Evolutionary conservation across 768 basidiomycete genomes (phyloP).

Genomic region (Suillus bovinus): DNA sequence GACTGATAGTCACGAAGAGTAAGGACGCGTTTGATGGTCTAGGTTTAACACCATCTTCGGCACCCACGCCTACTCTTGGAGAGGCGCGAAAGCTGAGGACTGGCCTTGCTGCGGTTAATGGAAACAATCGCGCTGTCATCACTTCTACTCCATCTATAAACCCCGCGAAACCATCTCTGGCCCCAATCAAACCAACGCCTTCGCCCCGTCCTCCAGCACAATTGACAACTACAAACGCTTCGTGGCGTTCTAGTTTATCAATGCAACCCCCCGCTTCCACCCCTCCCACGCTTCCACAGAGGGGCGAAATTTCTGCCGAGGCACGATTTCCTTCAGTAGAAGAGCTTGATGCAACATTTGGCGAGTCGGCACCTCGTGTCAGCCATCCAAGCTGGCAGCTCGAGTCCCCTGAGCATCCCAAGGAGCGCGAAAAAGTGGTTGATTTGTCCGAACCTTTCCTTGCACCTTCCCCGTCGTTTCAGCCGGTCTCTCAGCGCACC

Average conservation of each 20-base stretch:
- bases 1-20: conserved; percentile 35
- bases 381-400: conserved; percentile 18
- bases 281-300: conserved; percentile 33
- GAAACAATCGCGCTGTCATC: conserved; percentile 28
- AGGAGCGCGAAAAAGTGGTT: conserved; percentile 18
- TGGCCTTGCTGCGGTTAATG: conserved; percentile 57
- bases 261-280: conserved; percentile 27
- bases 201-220: conserved; percentile 31
- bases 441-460: conserved; percentile 24
- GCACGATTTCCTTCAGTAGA: conserved; percentile 87
- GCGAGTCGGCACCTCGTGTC: conserved; percentile 23
- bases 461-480: conserved; percentile 24
- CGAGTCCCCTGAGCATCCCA: conserved; percentile 10
- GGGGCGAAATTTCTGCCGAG: conserved; percentile 55
- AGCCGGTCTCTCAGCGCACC: conserved; percentile 22
- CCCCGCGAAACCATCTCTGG: conserved; percentile 18
- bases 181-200: conserved; percentile 23
- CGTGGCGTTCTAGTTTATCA: conserved; percentile 22
- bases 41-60: conserved; percentile 47
- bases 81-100: conserved; percentile 75
- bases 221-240: conserved; percentile 15
- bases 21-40: conserved; percentile 84
- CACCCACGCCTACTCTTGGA: conserved; percentile 65
- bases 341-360: conserved; percentile 66
- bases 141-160: conserved; percentile 18